Evolutionary conservation across 768 basidiomycete genomes (phyloP).

Genomic region (Sporobolomyces pararoseus): DNA sequence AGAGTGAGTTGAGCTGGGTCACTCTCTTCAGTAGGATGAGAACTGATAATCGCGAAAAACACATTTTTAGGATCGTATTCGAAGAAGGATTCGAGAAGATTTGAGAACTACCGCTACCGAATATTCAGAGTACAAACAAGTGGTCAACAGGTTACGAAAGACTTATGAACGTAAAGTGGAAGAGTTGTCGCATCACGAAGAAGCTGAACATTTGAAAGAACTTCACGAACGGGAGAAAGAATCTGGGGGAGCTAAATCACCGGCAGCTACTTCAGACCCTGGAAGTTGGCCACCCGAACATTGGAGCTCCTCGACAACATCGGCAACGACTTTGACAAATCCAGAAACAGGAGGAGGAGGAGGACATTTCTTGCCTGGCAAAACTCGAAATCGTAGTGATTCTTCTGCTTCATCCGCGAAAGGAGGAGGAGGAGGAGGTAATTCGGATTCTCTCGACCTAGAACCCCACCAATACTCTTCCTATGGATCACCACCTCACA

Average conservation of each 20-base stretch:
- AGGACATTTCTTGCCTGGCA: background rate
- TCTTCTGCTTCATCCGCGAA: conserved; percentile 22
- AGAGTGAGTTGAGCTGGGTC: conserved; percentile 9
- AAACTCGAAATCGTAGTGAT: conserved; percentile 17
- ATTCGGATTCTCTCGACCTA: conserved; percentile 12
- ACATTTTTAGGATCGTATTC: conserved; percentile 35
- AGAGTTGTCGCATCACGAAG: conserved; percentile 38
- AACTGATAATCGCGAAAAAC: background rate
- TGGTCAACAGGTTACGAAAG: conserved; percentile 33
- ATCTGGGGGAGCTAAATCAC: background rate
- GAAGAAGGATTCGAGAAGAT: conserved; percentile 42
- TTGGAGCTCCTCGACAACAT: background rate
- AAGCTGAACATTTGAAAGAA: conserved; percentile 24
- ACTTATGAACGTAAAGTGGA: conserved; percentile 45
- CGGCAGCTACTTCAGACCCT: background rate
- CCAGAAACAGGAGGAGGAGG: too few relatives aligned
- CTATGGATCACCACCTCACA: background rate
- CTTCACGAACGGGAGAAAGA: conserved; percentile 17
- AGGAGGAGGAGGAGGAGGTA: background rate
- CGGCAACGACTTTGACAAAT: too few relatives aligned
- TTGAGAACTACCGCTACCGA: conserved; percentile 28
- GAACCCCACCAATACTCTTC: background rate
- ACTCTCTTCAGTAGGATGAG: background rate
- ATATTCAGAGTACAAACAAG: conserved; percentile 40
- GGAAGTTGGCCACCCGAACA: conserved; percentile 36